Evolutionary conservation across 331 rosid species (phyloP).

Genomic region (Rosa hybrid): DNA sequence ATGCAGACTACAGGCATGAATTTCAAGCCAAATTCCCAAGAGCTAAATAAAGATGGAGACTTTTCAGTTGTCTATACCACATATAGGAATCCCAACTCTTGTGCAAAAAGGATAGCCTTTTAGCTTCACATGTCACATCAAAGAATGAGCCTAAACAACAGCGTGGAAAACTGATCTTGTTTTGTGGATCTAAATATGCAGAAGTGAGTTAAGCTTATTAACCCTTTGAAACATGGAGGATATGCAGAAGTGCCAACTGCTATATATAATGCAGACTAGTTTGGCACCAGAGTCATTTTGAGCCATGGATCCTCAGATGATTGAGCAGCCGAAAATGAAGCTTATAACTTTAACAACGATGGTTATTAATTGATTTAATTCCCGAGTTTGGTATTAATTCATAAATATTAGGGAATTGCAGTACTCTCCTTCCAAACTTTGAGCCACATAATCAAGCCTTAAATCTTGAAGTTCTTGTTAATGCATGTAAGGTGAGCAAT

Average conservation of each 20-base stretch:
- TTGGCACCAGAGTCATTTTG: no score
- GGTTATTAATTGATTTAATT: neutral
- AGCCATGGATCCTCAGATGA: no score
- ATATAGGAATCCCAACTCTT: neutral
- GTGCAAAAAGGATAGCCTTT: neutral
- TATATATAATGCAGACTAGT: no score
- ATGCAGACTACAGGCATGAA: neutral
- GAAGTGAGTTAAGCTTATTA: no score
- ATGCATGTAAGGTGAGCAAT: neutral
- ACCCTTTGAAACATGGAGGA: no score
- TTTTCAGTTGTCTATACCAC: neutral
- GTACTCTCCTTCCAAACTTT: neutral
- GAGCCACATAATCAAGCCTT: neutral
- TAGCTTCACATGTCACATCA: neutral
- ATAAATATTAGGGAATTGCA: neutral
- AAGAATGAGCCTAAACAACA: neutral
- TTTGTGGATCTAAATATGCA: no score
- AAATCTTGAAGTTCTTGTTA: neutral
- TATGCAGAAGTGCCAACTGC: no score
- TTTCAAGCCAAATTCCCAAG: neutral
- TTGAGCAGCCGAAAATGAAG: neutral
- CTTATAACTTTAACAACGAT: no score
- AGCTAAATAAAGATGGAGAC: constrained; percentile 7
- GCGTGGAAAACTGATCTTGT: no score
- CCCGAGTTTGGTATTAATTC: no score